Evolutionary conservation across 2,329 filamentous ascomycete species (phyloP).

Genomic region (Aciculosporium take): DNA sequence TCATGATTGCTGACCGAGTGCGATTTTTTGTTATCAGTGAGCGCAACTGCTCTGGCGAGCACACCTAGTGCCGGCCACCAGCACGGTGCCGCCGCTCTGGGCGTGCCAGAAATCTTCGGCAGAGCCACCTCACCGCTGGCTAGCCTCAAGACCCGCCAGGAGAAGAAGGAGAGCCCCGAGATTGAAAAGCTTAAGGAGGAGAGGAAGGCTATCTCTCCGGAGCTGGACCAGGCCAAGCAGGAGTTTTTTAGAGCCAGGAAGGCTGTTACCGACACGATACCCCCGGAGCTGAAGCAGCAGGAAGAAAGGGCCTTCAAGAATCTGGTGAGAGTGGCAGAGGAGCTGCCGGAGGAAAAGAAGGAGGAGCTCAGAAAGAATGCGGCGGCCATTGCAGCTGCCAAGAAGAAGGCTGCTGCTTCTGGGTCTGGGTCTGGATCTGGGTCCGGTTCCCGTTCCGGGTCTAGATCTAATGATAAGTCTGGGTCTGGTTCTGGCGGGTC

Average conservation of each 20-base stretch:
- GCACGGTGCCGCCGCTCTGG: background rate
- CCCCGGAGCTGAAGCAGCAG: background rate
- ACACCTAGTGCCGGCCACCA: conserved; percentile 1
- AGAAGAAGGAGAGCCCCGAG: background rate
- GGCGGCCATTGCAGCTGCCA: too few species aligned
- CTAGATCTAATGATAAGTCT: too few species aligned
- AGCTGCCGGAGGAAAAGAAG: too few species aligned
- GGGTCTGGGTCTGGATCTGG: too few species aligned
- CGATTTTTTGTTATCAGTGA: conserved; percentile 2
- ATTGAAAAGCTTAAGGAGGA: conserved; percentile 3
- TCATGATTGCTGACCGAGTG: too few species aligned
- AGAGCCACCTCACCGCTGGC: background rate
- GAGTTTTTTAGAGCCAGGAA: background rate
- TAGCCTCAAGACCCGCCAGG: background rate
- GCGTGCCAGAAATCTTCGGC: background rate
- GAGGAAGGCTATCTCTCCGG: conserved; percentile 1
- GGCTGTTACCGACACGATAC: background rate
- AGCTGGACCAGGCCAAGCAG: conserved; percentile 1
- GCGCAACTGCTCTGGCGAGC: conserved; percentile 4
- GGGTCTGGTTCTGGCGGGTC: too few species aligned
- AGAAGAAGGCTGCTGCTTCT: too few species aligned
- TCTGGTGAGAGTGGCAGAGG: too few species aligned
- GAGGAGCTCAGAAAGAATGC: too few species aligned
- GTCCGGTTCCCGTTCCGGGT: too few species aligned
- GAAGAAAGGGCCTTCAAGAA: background rate